These are phyloP conservation scores for Afroboletus lepidellus DNA, from an alignment of 1,284 basidiomycete species.

Conservation along the genomic window DNA sequence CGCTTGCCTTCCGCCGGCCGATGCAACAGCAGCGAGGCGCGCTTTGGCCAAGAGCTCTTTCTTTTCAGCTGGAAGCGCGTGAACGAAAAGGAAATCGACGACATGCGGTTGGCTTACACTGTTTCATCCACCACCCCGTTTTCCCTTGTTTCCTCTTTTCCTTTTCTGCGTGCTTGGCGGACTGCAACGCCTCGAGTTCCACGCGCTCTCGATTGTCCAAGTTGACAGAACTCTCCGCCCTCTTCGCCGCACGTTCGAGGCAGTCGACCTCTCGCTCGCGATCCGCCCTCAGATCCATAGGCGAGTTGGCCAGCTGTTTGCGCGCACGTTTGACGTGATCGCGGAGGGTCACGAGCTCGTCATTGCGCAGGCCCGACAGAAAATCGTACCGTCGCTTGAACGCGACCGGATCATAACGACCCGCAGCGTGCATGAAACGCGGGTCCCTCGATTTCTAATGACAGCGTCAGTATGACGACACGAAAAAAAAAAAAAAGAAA, in stretches of 20 bases:
- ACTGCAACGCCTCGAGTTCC: slow-evolving; percentile 63
- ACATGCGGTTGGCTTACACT: slow-evolving; percentile 48
- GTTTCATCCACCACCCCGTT: slow-evolving; percentile 85
- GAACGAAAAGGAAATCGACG: not conserved
- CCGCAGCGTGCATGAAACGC: slow-evolving; percentile 78
- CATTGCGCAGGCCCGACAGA: slow-evolving; percentile 64
- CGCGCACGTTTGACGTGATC: slow-evolving; percentile 67
- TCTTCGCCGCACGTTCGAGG: slow-evolving; percentile 78
- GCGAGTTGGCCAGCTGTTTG: slow-evolving; percentile 65
- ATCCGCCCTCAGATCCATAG: slow-evolving; percentile 60
- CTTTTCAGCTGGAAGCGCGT: slow-evolving; percentile 63
- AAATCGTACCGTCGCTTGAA: slow-evolving; percentile 82
- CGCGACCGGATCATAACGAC: slow-evolving; percentile 66
- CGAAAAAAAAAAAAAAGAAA: not conserved
- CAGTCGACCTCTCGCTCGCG: slow-evolving; percentile 70
- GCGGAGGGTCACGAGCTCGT: slow-evolving; percentile 68
- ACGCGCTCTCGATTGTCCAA: slow-evolving; percentile 68
- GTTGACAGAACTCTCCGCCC: slow-evolving; percentile 77
- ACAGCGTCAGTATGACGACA: too few relatives aligned
- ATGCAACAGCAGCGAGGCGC: slow-evolving; percentile 73
- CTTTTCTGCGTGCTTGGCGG: slow-evolving; percentile 65
- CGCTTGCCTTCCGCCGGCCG: slow-evolving; percentile 71
- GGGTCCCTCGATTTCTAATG: slow-evolving; percentile 81
- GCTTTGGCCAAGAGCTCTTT: slow-evolving; percentile 71
- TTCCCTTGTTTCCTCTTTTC: slow-evolving; percentile 78